Evolutionary conservation across 345 rosid genomes (phyloP).

Genomic region (Gossypium stocksii): DNA sequence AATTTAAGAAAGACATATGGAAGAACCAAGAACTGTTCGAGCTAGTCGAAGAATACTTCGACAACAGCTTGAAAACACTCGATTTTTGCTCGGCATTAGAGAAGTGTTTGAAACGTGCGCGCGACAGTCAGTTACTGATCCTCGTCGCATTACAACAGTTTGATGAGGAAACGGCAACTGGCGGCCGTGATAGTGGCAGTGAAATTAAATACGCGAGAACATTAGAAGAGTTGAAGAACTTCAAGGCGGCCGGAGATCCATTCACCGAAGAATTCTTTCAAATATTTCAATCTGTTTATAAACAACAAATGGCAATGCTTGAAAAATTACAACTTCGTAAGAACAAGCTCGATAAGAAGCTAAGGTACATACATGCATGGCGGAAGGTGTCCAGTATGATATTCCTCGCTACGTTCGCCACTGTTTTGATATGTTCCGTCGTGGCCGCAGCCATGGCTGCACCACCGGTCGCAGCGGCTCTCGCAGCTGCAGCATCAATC

Average conservation of each 20-base stretch:
- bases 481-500: conserved; percentile 70
- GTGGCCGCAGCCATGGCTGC: conserved; percentile 90
- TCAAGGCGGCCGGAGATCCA: conserved; percentile 78
- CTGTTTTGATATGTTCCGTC: conserved; percentile 82
- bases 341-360: conserved; percentile 87
- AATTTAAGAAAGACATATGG: conserved; percentile 92
- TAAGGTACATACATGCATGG: conserved; percentile 65
- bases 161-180: conserved; percentile 57
- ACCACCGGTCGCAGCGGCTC: conserved; percentile 83
- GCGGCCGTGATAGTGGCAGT: conserved; percentile 19
- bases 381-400: conserved; percentile 74
- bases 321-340: conserved; percentile 66
- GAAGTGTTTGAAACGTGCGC: conserved; percentile 73
- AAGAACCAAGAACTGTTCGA: conserved; percentile 73
- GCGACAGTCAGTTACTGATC: conserved; percentile 72
- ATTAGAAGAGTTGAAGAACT: conserved; percentile 68
- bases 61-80: conserved; percentile 77
- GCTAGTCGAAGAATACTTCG: conserved; percentile 88
- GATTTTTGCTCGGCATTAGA: conserved; percentile 81
- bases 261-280: conserved; percentile 74
- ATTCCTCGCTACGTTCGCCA: conserved; percentile 73
- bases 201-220: conserved; percentile 40
- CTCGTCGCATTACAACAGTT: conserved; percentile 76
- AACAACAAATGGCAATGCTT: conserved; percentile 63
- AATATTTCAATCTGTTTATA: conserved; percentile 73